Conservation (phyloP, 2,329 filamentous ascomycete genomes). For the Beauveria sp. region DNA sequence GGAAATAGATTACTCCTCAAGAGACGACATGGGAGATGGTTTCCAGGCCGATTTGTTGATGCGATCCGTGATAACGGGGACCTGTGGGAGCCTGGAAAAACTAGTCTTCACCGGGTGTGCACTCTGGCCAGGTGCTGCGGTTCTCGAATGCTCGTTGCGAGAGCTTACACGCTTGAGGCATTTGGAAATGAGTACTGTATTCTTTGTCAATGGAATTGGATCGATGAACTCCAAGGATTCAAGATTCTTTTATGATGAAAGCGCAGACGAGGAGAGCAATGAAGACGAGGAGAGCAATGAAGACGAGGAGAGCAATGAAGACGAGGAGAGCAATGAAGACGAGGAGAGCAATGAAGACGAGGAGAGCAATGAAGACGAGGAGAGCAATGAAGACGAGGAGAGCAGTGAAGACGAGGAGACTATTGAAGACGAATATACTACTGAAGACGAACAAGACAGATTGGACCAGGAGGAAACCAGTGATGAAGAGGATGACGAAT, state of each 20-base stretch:
- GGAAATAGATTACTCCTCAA: neutral
- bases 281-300: neutral
- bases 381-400: neutral
- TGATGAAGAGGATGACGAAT: neutral
- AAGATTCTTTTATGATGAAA: neutral
- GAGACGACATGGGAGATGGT: neutral
- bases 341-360: neutral
- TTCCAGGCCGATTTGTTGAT: neutral
- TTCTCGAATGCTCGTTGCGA: neutral
- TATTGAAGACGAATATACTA: neutral
- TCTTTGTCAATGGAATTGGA: neutral
- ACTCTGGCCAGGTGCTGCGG: neutral
- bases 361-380: neutral
- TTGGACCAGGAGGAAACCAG: neutral
- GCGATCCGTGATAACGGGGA: neutral
- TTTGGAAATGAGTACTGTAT: neutral
- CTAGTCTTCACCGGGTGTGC: neutral
- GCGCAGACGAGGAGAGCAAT: too few species aligned
- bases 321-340: neutral
- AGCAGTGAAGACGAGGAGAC: neutral
- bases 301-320: neutral
- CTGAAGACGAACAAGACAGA: neutral
- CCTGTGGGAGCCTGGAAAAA: neutral
- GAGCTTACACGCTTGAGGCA: neutral
- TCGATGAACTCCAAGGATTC: neutral